Evolutionary conservation across 345 rosid species (phyloP).

Genomic region (Orychophragmus violaceus): DNA sequence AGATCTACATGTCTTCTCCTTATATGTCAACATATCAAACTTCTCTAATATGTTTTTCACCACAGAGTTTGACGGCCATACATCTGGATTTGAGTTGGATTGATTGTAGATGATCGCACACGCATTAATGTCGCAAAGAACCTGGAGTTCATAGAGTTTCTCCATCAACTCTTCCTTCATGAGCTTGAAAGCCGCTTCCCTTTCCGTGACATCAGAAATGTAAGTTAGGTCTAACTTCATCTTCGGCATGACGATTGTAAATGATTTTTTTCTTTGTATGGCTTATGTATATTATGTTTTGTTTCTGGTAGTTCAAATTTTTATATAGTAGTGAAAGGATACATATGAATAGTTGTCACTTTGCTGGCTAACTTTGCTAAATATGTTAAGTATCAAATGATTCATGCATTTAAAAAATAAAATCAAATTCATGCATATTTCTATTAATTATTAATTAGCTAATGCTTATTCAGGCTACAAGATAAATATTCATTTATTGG

Average conservation of each 20-base stretch:
- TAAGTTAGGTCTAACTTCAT: background rate
- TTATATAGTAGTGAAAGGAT: background rate
- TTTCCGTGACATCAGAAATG: background rate
- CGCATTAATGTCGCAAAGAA: background rate
- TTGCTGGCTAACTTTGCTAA: too few relatives aligned
- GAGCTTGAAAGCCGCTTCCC: background rate
- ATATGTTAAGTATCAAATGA: too few relatives aligned
- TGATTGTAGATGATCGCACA: background rate
- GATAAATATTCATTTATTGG: too few relatives aligned
- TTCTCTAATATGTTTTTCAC: background rate
- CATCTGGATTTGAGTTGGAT: background rate
- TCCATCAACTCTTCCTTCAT: background rate
- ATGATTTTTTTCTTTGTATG: background rate
- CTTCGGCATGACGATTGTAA: background rate
- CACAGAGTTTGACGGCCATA: background rate
- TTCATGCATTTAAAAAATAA: too few relatives aligned
- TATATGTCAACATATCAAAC: background rate
- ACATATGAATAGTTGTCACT: too few relatives aligned
- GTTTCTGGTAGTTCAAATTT: background rate
- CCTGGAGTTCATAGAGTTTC: background rate
- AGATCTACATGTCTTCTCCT: background rate
- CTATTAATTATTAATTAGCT: too few relatives aligned
- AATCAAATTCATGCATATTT: too few relatives aligned
- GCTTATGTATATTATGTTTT: background rate
- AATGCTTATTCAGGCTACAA: too few relatives aligned